Evolutionary conservation across 805 yeast species (phyloP), one percentile per base, ranked within the genome.

Genomic region (Candida schatavii): DNA sequence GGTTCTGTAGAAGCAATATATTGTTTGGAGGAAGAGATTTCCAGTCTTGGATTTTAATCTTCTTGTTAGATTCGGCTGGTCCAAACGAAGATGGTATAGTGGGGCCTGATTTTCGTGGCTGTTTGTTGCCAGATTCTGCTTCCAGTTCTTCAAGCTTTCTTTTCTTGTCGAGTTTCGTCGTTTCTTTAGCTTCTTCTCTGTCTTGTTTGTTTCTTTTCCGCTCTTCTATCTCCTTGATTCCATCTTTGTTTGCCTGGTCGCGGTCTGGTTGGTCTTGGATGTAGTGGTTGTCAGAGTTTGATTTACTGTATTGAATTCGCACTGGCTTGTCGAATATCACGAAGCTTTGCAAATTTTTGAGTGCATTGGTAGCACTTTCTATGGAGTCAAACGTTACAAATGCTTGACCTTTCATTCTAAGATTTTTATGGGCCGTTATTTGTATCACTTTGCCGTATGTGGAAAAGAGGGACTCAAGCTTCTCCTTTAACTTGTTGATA

Each of bases 371-470:
- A 1, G 89, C 81, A 4, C 64, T 59, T 3, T 66, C 65, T 1
- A 52, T 51, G 15, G 58, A 54, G 3, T 63, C 69, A 40, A 81
- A 78, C 0, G 86, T 77, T 4, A 88, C 71, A 57, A 86, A 88
- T 1, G 95, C 96, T 59, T 88, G 96, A 2, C 96, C 96, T 43
- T 83, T 74, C 75, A 83, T 71, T 46, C 70, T 74, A n/a, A 86
- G 52, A 49, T 79, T 82, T 45, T 74, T 75, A 43, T 78, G 80
- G 1, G 87, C 78, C 2, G 75, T 66, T 10, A 87, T 61, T 23
- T 73, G 75, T 13, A 71, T 42, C 1, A 83, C 62, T 1, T 66
- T 66, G 0, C 83, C 82, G 52, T 65, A 75, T 14, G 66, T 55
- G 3, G 52, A 51, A 43, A 82, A 82, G 0, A 72, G 45, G 6